phyloP scores from a whole-genome alignment of 1,139 yeast species.

The Meyerozyma smithsonii region DNA sequence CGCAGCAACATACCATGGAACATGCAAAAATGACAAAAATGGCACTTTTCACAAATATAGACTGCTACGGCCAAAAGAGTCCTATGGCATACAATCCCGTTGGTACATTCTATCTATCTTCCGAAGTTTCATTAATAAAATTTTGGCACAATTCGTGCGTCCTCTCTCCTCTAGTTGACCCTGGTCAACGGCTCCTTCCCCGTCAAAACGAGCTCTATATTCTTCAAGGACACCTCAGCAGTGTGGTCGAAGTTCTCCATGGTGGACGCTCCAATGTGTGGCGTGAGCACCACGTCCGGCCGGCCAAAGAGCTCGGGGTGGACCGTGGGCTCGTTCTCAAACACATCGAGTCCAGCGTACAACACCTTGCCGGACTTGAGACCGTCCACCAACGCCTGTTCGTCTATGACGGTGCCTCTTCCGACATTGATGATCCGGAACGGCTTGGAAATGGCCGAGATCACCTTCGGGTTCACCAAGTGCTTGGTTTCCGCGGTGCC shows the following conservation, averaged over 20 bases:
- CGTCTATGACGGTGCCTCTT: conserved; percentile 70
- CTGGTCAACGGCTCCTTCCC: neutral
- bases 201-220: neutral
- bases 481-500: conserved; percentile 55
- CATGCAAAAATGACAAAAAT: no score
- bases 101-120: no score
- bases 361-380: conserved; percentile 61
- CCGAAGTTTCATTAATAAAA: no score
- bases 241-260: conserved; percentile 44
- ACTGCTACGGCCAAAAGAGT: no score
- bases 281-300: conserved; percentile 68
- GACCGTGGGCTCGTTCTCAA: conserved; percentile 61
- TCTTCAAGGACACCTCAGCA: conserved; percentile 19
- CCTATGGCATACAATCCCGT: no score
- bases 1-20: no score
- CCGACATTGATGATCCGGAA: conserved; percentile 74
- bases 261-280: conserved; percentile 77
- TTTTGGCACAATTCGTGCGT: no score
- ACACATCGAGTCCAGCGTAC: conserved; percentile 81
- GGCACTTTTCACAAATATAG: no score
- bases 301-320: conserved; percentile 50
- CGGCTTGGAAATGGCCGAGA: conserved; percentile 45
- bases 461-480: conserved; percentile 46
- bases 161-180: neutral
- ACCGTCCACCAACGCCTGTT: conserved; percentile 64